A percentile compares a stretch with the other conserved stretches of the same genome.
phyloP scores from a whole-genome alignment of 768 basidiomycete genomes.

The Daedalea quercina region DNA sequence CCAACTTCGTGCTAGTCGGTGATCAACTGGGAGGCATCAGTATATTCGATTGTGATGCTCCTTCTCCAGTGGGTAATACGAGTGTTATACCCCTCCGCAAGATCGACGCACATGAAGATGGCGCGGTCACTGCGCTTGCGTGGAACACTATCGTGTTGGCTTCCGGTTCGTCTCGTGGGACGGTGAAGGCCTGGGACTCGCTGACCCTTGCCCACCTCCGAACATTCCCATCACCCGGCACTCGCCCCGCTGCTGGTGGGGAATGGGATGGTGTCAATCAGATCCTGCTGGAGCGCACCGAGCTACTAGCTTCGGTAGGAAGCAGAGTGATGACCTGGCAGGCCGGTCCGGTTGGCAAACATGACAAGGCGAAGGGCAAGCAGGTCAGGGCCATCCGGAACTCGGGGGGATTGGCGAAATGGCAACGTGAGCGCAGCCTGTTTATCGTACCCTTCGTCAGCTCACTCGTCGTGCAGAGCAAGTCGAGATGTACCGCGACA shows the following conservation, averaged over 20 bases:
- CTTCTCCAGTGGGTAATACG: slow-evolving; percentile 1
- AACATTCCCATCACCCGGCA: slow-evolving; percentile 40
- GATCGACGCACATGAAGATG: slow-evolving; percentile 62
- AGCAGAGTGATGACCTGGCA: slow-evolving; percentile 64
- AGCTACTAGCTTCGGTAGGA: slow-evolving; percentile 54
- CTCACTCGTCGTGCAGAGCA: slow-evolving; percentile 36
- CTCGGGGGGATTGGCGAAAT: slow-evolving; percentile 23
- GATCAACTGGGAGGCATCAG: slow-evolving; percentile 60
- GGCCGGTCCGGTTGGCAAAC: slow-evolving; percentile 40
- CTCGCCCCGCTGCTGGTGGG: slow-evolving; percentile 21
- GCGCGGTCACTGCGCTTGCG: slow-evolving; percentile 54
- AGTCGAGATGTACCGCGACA: slow-evolving; percentile 54
- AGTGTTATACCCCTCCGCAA: slow-evolving; percentile 32
- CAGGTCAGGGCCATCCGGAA: slow-evolving; percentile 12
- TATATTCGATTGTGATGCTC: slow-evolving; percentile 46
- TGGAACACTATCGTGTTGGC: slow-evolving; percentile 55
- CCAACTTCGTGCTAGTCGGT: slow-evolving; percentile 54
- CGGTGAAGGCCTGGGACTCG: slow-evolving; percentile 57
- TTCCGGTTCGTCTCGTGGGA: slow-evolving; percentile 60
- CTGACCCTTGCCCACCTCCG: slow-evolving; percentile 54
- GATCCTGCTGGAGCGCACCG: slow-evolving; percentile 49
- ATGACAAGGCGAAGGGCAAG: slow-evolving; percentile 22
- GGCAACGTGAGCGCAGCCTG: slow-evolving; percentile 27
- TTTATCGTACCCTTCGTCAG: not conserved
- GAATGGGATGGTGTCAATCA: slow-evolving; percentile 43